Conservation (phyloP, 106 monocot species). For the Triglochin maritima region DNA sequence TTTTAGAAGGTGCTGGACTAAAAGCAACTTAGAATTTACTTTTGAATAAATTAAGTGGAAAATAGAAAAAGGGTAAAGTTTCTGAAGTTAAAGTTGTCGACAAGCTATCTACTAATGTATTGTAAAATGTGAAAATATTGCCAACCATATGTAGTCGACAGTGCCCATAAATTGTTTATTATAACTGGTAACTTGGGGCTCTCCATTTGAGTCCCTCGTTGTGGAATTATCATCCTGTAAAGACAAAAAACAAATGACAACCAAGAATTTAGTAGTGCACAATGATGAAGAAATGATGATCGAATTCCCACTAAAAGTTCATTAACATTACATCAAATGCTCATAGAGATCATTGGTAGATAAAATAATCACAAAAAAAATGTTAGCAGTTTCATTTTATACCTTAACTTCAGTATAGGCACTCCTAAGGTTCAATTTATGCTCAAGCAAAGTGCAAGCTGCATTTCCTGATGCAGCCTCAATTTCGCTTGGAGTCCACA, state of each 20-base stretch:
- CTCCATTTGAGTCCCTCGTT: conserved; percentile 63
- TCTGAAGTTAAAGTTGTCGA: background rate
- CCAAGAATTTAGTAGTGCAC: background rate
- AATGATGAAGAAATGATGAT: background rate
- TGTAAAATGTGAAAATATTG: background rate
- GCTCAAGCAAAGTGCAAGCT: conserved; percentile 45
- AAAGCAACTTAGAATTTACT: too few species aligned
- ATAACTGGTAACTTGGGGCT: conserved; percentile 76
- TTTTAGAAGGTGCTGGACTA: too few species aligned
- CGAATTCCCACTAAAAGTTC: background rate
- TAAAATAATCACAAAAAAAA: background rate
- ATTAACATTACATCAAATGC: background rate
- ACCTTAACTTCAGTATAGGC: conserved; percentile 83
- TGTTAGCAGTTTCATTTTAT: background rate
- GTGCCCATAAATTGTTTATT: conserved; percentile 80
- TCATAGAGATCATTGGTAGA: background rate
- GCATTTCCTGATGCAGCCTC: conserved; percentile 64
- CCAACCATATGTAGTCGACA: conserved; percentile 91
- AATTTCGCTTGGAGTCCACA: conserved; percentile 66
- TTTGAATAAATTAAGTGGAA: background rate
- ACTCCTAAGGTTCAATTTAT: conserved; percentile 65
- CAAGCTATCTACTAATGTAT: background rate
- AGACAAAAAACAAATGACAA: background rate
- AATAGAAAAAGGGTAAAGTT: background rate
- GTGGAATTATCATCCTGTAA: conserved; percentile 18